Evolutionary conservation across 495 filamentous ascomycete genomes (phyloP), one percentile per base, ranked within the genome.

Genomic region (Cudoniella acicularis): DNA sequence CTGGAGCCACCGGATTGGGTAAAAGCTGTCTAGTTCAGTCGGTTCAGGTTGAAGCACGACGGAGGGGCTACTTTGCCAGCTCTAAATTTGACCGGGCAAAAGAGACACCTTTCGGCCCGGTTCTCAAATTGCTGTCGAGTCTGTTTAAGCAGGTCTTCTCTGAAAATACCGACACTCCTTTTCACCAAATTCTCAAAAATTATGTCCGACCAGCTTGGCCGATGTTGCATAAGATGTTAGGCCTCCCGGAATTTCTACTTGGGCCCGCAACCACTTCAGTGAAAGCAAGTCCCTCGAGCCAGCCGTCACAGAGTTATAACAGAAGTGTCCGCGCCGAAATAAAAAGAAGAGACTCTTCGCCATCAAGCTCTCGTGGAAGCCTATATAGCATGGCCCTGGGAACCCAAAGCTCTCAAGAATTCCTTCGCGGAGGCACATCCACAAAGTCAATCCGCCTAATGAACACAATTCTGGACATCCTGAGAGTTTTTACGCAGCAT

Each of bases 121-220:
- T 96, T 41, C 77, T 94, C 2, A 88, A 87, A 64, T 74, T 92
- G 1, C 74, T 96, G 59, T 89, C 89, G 4, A 92, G 88, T 41
- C 74, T 96, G 3, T 88, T 96, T 61, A 88, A 90, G 50, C 92
- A 96, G 64, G 91, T 95, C 8, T 96, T 93, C 74, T 92, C 90
- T 0, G 91, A 96, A 68, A 86, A 96, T 71, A 87, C 92, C 1
- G 85, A 85, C 1, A 95, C 88, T 0, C 80, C 87, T 2, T 94
- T 95, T 64, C 92, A 96, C 59, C 81, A 88, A 54, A 79, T 77
- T 49, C 71, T 96, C 17, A 85, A 89, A 56, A 76, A 81, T 20
- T 88, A 88, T 54, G 80, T 93, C 48, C 83, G 84, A 17, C 84
- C 88, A 2, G 80, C 90, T 57, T 96, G 91, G 91, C 79, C 85